Evolutionary conservation across 2,329 filamentous ascomycete genomes (phyloP).

Genomic region (Fusarium sp.): DNA sequence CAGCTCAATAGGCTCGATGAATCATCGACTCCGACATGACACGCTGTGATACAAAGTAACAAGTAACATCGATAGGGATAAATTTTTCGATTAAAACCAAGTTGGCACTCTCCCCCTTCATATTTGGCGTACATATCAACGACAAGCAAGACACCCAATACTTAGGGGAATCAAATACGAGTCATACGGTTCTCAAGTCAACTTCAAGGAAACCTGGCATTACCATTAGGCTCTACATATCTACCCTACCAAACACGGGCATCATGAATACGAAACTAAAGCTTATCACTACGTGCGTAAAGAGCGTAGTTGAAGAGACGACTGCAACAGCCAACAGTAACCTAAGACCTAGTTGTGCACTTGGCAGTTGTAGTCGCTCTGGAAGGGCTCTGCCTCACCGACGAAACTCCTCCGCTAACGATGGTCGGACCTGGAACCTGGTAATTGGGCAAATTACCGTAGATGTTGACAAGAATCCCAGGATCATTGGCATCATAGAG

Average conservation of each 20-base stretch:
- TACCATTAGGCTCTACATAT: background rate
- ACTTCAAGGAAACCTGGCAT: background rate
- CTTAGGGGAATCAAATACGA: background rate
- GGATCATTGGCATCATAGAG: constrained; percentile 52
- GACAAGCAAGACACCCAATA: background rate
- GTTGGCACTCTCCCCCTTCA: no score
- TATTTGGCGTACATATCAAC: background rate
- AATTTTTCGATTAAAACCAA: no score
- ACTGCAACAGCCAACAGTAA: no score
- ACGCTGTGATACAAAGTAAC: background rate
- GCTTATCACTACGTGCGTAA: background rate
- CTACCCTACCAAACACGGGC: background rate
- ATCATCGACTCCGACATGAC: background rate
- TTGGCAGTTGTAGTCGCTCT: constrained; percentile 40
- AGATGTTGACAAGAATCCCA: constrained; percentile 52
- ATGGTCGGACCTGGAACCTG: constrained; percentile 49
- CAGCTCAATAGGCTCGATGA: background rate
- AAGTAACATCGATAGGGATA: no score
- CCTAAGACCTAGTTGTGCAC: constrained; percentile 36
- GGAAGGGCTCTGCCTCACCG: constrained; percentile 42
- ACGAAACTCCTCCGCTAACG: constrained; percentile 42
- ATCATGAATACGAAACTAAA: background rate
- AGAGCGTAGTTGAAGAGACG: background rate
- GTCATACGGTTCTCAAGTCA: background rate
- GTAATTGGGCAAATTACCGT: constrained; percentile 45